These are phyloP conservation scores for Zangia roseola DNA, from an alignment of 768 basidiomycete species.

Conservation along the genomic window DNA sequence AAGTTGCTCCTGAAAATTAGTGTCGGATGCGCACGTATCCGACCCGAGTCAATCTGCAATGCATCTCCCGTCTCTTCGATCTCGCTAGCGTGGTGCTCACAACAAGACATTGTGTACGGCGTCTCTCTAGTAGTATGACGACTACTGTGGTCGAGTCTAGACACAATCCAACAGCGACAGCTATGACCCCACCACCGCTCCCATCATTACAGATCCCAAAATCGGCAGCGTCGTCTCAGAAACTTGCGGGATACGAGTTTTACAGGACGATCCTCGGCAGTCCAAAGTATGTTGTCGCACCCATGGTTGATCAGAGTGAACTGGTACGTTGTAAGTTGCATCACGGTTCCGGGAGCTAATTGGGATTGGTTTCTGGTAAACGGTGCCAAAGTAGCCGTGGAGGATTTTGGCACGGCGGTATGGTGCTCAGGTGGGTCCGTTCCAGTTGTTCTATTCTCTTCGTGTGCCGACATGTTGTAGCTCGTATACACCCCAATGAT, in stretches of 20 bases:
- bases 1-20: too few relatives aligned
- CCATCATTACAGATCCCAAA: neutral
- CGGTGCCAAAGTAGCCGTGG: slow-evolving; percentile 68
- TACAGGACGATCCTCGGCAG: slow-evolving; percentile 76
- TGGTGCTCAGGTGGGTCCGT: slow-evolving; percentile 63
- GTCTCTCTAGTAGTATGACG: slow-evolving; percentile 6
- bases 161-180: neutral
- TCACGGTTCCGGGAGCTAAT: neutral
- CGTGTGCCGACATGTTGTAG: slow-evolving; percentile 34
- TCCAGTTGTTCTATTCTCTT: neutral
- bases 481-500: slow-evolving; percentile 99
- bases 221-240: slow-evolving; percentile 23
- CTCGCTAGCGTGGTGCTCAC: neutral
- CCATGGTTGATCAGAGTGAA: slow-evolving; percentile 99
- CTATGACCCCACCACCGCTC: too few relatives aligned
- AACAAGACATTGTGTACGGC: neutral
- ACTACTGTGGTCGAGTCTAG: neutral
- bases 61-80: neutral
- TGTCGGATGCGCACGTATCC: slow-evolving; percentile 2
- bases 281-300: slow-evolving; percentile 89
- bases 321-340: slow-evolving; percentile 57
- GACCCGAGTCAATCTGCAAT: slow-evolving; percentile 5
- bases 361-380: neutral
- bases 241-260: slow-evolving; percentile 79
- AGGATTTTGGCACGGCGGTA: slow-evolving; percentile 78